phyloP scores from a whole-genome alignment of 2,329 filamentous ascomycete species.

The Xylaria sp. region DNA sequence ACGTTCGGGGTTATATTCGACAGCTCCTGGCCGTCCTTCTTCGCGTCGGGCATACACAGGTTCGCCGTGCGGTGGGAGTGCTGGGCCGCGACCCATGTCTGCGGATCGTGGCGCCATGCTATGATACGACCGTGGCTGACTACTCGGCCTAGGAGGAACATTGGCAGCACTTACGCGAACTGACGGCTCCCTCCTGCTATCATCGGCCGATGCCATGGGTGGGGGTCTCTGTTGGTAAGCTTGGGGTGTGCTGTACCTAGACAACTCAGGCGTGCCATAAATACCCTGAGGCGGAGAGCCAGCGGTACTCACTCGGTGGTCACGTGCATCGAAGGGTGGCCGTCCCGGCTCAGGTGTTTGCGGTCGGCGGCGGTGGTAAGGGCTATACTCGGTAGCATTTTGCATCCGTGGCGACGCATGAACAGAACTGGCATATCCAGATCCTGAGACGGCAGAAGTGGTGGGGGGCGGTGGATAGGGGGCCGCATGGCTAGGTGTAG shows the following conservation, averaged over 20 bases:
- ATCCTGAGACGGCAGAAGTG: conserved; percentile 38
- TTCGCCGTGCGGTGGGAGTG: conserved; percentile 24
- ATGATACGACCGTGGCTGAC: conserved; percentile 49
- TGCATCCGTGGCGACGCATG: conserved; percentile 54
- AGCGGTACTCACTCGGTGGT: conserved; percentile 39
- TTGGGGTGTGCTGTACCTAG: conserved; percentile 56
- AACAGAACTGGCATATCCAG: conserved; percentile 43
- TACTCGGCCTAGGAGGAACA: conserved; percentile 45
- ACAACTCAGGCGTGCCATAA: conserved; percentile 52
- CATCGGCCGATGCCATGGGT: conserved; percentile 43
- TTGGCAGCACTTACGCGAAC: conserved; percentile 31
- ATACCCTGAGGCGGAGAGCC: conserved; percentile 45
- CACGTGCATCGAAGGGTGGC: conserved; percentile 42
- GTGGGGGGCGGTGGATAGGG: conserved; percentile 40
- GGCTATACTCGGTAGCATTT: conserved; percentile 49
- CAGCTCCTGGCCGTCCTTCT: conserved; percentile 37
- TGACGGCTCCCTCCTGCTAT: conserved; percentile 37
- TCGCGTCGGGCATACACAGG: conserved; percentile 48
- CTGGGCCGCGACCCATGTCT: conserved; percentile 41
- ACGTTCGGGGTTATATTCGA: conserved; percentile 52
- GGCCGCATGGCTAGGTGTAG: conserved; percentile 36
- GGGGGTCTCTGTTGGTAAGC: conserved; percentile 48
- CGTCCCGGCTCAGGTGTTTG: conserved; percentile 67
- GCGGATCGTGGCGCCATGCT: conserved; percentile 40
- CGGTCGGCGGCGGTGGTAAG: conserved; percentile 59